These are phyloP conservation scores for Leccinum boreale DNA, from an alignment of 768 basidiomycete genomes.

Conservation along the genomic window DNA sequence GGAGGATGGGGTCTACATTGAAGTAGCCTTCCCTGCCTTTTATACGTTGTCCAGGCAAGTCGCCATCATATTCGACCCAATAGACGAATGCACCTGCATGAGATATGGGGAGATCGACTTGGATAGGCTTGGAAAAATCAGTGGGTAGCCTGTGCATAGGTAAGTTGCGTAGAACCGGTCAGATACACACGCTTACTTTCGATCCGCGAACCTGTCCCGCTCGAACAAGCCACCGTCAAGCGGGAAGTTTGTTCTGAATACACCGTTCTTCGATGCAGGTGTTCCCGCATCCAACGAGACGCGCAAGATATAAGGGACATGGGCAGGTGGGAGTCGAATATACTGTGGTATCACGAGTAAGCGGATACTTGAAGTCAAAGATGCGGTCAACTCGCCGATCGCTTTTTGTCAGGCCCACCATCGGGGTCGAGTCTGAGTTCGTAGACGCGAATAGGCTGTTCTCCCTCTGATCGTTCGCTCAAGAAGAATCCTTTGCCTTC, in stretches of 20 bases:
- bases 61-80: constrained; percentile 88
- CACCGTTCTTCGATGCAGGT: constrained; percentile 83
- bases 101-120: constrained; percentile 93
- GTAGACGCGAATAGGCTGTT: constrained; percentile 75
- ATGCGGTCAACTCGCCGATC: constrained; percentile 57
- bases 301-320: constrained; percentile 84
- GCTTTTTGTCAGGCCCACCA: constrained; percentile 84
- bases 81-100: constrained; percentile 95
- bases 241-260: constrained; percentile 96
- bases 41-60: constrained; percentile 53
- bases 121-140: constrained; percentile 86
- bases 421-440: constrained; percentile 84
- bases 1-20: constrained; percentile 91
- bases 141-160: constrained; percentile 62
- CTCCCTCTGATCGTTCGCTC: constrained; percentile 46
- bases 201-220: constrained; percentile 68
- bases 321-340: constrained; percentile 91
- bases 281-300: constrained; percentile 92
- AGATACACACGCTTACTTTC: constrained; percentile 51
- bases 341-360: constrained; percentile 53
- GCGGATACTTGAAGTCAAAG: constrained; percentile 2
- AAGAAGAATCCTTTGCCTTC: constrained; percentile 90
- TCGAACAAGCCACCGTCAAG: constrained; percentile 87
- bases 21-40: constrained; percentile 92
- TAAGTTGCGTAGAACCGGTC: constrained; percentile 12